Evolutionary conservation across 192 early-diverging fungal genomes (phyloP).

Genomic region (Allomyces macrogynus): DNA sequence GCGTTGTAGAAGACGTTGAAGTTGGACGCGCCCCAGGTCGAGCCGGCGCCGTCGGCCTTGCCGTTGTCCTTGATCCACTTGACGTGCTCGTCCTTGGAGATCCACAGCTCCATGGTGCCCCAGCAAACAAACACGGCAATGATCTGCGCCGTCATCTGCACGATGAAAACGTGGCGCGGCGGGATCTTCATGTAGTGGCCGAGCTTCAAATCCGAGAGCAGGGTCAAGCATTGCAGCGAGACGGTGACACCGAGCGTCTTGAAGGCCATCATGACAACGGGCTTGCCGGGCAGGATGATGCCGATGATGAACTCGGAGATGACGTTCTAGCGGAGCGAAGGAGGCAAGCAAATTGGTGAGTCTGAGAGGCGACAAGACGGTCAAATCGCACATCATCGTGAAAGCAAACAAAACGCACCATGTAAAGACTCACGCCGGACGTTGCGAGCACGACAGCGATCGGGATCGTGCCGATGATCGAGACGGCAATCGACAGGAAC

Average conservation of each 20-base stretch:
- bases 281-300: conserved; percentile 15
- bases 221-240: conserved; percentile 13
- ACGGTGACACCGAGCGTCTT: conserved; percentile 26
- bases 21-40: not conserved
- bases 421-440: conserved; percentile 20
- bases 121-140: conserved; percentile 29
- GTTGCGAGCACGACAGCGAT: conserved; percentile 57
- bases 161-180: conserved; percentile 38
- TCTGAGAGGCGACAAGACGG: too few species aligned
- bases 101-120: conserved; percentile 31
- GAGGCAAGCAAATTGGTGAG: too few species aligned
- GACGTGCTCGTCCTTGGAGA: conserved; percentile 27
- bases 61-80: conserved; percentile 10
- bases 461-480: conserved; percentile 49
- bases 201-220: conserved; percentile 39
- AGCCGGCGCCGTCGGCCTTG: not conserved
- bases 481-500: conserved; percentile 31
- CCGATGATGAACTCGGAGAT: conserved; percentile 24
- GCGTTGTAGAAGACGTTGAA: conserved; percentile 38
- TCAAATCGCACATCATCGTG: conserved; percentile 16
- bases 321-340: too few species aligned
- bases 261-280: conserved; percentile 31
- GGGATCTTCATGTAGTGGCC: conserved; percentile 58
- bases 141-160: conserved; percentile 46
- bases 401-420: too few species aligned